Evolutionary conservation across 2,329 filamentous ascomycete genomes (phyloP).

Genomic region (Pyrenophora teres): DNA sequence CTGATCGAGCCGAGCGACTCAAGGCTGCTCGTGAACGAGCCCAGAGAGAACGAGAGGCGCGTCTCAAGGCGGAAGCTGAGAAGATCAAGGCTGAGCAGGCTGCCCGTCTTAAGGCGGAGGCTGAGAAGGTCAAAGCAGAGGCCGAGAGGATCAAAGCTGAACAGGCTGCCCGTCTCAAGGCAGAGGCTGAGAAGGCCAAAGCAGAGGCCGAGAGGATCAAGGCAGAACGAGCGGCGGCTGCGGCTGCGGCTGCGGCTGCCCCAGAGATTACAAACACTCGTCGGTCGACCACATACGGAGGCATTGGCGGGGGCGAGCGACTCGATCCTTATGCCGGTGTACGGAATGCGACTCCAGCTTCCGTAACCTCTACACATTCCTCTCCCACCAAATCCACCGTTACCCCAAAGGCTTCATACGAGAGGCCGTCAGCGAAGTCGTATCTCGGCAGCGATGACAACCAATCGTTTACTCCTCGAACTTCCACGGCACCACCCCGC

Average conservation of each 20-base stretch:
- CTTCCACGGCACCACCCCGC: conserved; percentile 39
- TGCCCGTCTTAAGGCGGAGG: conserved; percentile 40
- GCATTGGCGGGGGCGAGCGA: conserved; percentile 65
- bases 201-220: conserved; percentile 43
- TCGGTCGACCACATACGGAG: conserved; percentile 47
- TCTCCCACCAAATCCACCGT: conserved; percentile 47
- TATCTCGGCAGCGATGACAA: conserved; percentile 59
- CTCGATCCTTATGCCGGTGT: conserved; percentile 69
- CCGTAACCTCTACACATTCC: conserved; percentile 44
- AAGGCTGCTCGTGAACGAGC: conserved; percentile 44
- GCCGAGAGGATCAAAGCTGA: conserved; percentile 37
- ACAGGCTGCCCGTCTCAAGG: conserved; percentile 27
- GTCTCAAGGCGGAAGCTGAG: conserved; percentile 43
- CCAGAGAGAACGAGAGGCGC: conserved; percentile 45
- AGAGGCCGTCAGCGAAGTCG: conserved; percentile 60
- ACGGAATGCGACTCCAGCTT: conserved; percentile 54
- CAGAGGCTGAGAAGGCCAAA: conserved; percentile 42
- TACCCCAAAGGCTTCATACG: conserved; percentile 51
- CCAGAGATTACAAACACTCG: conserved; percentile 30
- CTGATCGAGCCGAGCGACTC: conserved; percentile 35
- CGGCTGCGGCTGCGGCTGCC: conserved; percentile 23
- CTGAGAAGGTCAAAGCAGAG: conserved; percentile 43
- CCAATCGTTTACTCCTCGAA: conserved; percentile 35
- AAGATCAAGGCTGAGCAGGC: conserved; percentile 27
- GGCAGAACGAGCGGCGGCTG: conserved; percentile 2